phyloP scores from a whole-genome alignment of 768 basidiomycete genomes.

The Kwoniella dejecticola region DNA sequence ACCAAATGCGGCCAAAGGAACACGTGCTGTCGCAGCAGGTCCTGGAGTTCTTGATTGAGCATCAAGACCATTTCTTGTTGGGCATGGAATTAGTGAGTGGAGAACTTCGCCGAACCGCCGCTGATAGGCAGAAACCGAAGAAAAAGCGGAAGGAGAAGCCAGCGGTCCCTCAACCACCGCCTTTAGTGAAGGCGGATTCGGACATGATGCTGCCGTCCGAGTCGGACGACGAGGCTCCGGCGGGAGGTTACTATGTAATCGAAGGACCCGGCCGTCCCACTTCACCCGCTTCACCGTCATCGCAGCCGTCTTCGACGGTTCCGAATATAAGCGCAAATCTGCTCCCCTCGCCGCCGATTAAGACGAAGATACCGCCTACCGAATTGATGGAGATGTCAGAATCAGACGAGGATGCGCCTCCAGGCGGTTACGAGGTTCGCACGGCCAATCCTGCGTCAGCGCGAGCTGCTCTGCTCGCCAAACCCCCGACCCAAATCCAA shows the following conservation, averaged over 20 bases:
- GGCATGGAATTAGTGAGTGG: constrained; percentile 57
- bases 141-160: constrained; percentile 31
- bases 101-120: background rate
- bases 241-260: constrained; percentile 51
- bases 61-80: constrained; percentile 93
- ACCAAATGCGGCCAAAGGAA: constrained; percentile 81
- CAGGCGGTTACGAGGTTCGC: constrained; percentile 40
- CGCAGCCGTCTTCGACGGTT: background rate
- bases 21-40: constrained; percentile 86
- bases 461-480: constrained; percentile 25
- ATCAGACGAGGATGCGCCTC: constrained; percentile 47
- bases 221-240: constrained; percentile 53
- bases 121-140: constrained; percentile 23
- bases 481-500: background rate
- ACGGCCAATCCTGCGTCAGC: constrained; percentile 24
- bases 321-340: constrained; percentile 18
- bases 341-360: constrained; percentile 16
- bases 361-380: constrained; percentile 1
- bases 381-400: constrained; percentile 43
- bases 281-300: constrained; percentile 8
- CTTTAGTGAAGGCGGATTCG: constrained; percentile 45
- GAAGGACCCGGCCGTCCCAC: constrained; percentile 23
- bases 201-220: constrained; percentile 54
- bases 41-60: constrained; percentile 91
- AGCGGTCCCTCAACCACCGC: constrained; percentile 21